Conservation (phyloP, 768 basidiomycete genomes). For the Hebeloma cylindrosporum region DNA sequence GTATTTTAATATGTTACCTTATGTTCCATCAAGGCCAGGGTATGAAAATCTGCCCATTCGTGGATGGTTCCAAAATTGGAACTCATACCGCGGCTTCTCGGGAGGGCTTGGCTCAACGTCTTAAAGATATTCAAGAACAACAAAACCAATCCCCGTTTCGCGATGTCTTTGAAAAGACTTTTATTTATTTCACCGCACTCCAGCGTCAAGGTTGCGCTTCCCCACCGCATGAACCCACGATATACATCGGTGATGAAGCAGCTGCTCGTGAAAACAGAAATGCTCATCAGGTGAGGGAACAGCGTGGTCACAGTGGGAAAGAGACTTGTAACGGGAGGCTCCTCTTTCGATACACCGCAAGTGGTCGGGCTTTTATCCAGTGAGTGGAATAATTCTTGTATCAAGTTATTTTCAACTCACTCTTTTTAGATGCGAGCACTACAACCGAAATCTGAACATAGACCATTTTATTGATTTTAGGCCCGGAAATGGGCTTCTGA, state of each 20-base stretch:
- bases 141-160: neutral
- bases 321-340: neutral
- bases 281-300: neutral
- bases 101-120: neutral
- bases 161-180: neutral
- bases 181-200: neutral
- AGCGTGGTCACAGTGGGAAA: neutral
- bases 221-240: too few species aligned
- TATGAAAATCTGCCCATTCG: constrained; percentile 4
- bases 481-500: neutral
- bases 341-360: neutral
- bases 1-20: neutral
- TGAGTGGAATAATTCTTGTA: neutral
- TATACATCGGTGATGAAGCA: neutral
- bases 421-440: constrained; percentile 7
- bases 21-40: constrained; percentile 6
- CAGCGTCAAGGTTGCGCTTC: neutral
- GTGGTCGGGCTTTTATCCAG: neutral
- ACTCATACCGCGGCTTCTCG: neutral
- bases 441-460: neutral
- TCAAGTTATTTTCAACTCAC: neutral
- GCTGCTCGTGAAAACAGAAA: neutral
- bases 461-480: constrained; percentile 5
- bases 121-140: neutral
- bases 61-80: neutral